phyloP scores from a whole-genome alignment of 1,139 yeast species.

The Debaryomyces sp. region DNA sequence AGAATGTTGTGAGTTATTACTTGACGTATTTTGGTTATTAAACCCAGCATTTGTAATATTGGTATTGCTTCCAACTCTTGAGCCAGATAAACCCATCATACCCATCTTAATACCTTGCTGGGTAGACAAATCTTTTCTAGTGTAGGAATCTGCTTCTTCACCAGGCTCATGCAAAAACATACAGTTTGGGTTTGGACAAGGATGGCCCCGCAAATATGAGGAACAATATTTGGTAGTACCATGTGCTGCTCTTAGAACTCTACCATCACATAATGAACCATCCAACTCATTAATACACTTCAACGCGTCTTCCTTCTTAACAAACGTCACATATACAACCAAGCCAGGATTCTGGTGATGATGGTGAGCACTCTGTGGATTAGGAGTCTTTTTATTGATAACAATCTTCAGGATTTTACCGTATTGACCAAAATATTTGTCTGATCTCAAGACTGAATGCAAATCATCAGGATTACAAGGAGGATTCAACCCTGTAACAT shows the following conservation, averaged over 20 bases:
- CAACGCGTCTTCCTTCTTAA: conserved; percentile 92
- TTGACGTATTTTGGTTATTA: conserved; percentile 9
- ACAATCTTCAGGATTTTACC: conserved; percentile 95
- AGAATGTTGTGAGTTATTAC: conserved; percentile 10
- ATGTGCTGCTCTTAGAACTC: conserved; percentile 86
- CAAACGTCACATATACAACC: conserved; percentile 95
- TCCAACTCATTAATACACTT: conserved; percentile 91
- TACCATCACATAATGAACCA: conserved; percentile 92
- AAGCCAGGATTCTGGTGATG: conserved; percentile 71
- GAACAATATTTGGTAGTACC: conserved; percentile 99
- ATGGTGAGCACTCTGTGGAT: conserved; percentile 32
- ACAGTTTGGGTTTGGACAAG: conserved; percentile 98
- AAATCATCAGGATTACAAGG: conserved; percentile 88
- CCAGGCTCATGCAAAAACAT: conserved; percentile 99
- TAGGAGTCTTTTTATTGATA: conserved; percentile 76
- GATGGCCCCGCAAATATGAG: conserved; percentile 89
- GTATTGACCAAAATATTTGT: conserved; percentile 95
- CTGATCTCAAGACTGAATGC: conserved; percentile 81
- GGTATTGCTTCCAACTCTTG: conserved; percentile 13
- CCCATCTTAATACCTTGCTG: conserved; percentile 72
- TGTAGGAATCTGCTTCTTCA: conserved; percentile 96
- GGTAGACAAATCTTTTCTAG: conserved; percentile 88
- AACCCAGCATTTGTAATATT: conserved; percentile 7
- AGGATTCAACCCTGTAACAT: conserved; percentile 94
- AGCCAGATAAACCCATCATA: conserved; percentile 37